Conservation (phyloP, 2,329 filamentous ascomycete genomes). For the Colletotrichum ledebouriae region DNA sequence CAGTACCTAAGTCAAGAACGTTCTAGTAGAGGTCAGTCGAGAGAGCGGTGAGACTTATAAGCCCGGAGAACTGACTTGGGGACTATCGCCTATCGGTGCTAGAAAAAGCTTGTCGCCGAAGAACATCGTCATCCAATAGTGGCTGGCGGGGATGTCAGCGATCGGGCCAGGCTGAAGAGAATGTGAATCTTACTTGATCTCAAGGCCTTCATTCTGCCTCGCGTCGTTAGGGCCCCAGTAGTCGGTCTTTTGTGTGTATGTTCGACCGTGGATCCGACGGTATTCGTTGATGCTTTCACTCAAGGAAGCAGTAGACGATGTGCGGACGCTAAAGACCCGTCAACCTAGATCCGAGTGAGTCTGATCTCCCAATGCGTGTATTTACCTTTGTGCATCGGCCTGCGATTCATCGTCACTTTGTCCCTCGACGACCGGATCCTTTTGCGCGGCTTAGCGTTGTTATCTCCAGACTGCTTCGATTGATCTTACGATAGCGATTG, state of each 20-base stretch:
- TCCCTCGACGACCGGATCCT: too few species aligned
- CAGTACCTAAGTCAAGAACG: constrained; percentile 59
- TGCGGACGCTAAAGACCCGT: too few species aligned
- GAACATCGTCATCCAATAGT: constrained; percentile 44
- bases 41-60: too few species aligned
- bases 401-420: too few species aligned
- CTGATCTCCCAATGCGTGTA: too few species aligned
- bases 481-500: too few species aligned
- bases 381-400: too few species aligned
- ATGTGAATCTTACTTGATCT: background rate
- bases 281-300: background rate
- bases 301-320: background rate
- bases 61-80: constrained; percentile 33
- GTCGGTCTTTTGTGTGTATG: background rate
- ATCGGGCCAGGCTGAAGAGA: background rate
- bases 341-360: too few species aligned
- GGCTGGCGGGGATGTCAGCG: background rate
- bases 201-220: background rate
- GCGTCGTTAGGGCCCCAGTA: background rate
- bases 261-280: background rate
- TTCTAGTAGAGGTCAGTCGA: constrained; percentile 43
- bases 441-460: too few species aligned
- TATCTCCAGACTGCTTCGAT: too few species aligned
- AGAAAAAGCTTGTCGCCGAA: constrained; percentile 53
- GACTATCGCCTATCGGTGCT: constrained; percentile 51